Evolutionary conservation across 1,139 yeast genomes (phyloP).

Genomic region (Pichia terricola): DNA sequence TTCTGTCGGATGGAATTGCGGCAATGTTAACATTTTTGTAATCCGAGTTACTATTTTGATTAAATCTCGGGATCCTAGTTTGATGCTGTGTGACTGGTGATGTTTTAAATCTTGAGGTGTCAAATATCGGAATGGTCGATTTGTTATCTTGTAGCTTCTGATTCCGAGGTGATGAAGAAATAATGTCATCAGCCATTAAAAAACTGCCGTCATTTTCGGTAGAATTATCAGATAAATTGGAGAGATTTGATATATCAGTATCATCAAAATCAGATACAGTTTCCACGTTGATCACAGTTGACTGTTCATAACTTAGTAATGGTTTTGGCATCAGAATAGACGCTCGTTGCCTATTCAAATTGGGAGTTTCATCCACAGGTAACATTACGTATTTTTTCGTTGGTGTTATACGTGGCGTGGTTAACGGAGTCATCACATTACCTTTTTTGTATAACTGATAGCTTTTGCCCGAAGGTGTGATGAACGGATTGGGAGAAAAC

Average conservation of each 20-base stretch:
- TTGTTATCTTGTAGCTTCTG: too few relatives aligned
- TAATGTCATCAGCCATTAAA: too few relatives aligned
- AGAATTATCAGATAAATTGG: background rate
- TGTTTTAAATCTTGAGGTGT: too few relatives aligned
- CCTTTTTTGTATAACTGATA: slow-evolving; percentile 5
- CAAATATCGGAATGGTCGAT: too few relatives aligned
- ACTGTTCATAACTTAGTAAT: slow-evolving; percentile 6
- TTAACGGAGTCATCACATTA: slow-evolving; percentile 11
- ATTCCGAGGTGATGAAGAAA: too few relatives aligned
- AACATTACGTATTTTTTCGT: slow-evolving; percentile 7
- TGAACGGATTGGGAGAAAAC: slow-evolving; percentile 21
- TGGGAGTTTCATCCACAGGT: slow-evolving; percentile 5
- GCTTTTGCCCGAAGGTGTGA: slow-evolving; percentile 20
- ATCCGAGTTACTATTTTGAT: background rate
- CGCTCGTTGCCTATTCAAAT: background rate
- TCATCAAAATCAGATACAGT: background rate
- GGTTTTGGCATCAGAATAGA: background rate
- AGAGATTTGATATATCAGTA: background rate
- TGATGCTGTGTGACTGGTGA: too few relatives aligned
- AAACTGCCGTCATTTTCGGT: too few relatives aligned
- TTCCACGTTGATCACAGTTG: slow-evolving; percentile 6
- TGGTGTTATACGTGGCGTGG: slow-evolving; percentile 11
- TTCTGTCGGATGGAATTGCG: background rate
- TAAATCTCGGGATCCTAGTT: background rate
- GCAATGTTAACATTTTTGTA: background rate